Base-by-base conservation (phyloP, 2,329 filamentous ascomycete genomes). In the Venturiaceae sp. region DNA sequence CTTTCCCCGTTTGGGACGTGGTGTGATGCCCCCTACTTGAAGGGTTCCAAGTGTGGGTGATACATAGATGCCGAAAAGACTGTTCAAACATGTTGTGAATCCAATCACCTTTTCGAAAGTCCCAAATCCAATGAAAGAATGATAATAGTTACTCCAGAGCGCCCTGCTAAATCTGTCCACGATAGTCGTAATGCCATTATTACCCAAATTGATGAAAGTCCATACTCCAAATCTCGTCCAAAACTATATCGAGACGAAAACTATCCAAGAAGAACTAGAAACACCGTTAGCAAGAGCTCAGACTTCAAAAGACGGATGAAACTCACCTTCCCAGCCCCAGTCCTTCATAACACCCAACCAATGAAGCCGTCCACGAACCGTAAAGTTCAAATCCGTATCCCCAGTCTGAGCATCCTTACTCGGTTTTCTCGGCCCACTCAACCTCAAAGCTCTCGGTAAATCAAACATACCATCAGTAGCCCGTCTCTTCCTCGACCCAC, bases 321-420 rank as follows among this genome's bases (percentile, higher is more conserved):
- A 74, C 79, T 73, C 73, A 86, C 84, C 80, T 77, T 88, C 84
- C 84, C 85, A 88, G n/a, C 77, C 74, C 83, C 83, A 86, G 63
- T 87, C 84, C 62, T 80, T 80, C 85, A 88, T 88, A 44, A 88
- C 83, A 37, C 84, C 82, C 8, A 86, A 74, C 85, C 85, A 88
- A 69, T 88, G 85, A 65, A 86, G 70, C 50, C 75, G 75, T 3
- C 85, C 85, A 62, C 82, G 78, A n/a, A 88, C 83, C 3, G 83
- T 86, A 65, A 82, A 79, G 55, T 85, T 81, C 57, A 74, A 74
- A 60, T 85, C 80, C 61, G 83, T 74, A 44, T 75, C 72, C 60
- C 72, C 71, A 8, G 64, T 66, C 23, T 62, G 59, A 5, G 59
- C 34, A 19, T 66, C 63, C 0, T 62, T 55, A 23, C 59, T 54